Evolutionary conservation across 768 basidiomycete species (phyloP).

Genomic region (Pleurotus cornucopiae): DNA sequence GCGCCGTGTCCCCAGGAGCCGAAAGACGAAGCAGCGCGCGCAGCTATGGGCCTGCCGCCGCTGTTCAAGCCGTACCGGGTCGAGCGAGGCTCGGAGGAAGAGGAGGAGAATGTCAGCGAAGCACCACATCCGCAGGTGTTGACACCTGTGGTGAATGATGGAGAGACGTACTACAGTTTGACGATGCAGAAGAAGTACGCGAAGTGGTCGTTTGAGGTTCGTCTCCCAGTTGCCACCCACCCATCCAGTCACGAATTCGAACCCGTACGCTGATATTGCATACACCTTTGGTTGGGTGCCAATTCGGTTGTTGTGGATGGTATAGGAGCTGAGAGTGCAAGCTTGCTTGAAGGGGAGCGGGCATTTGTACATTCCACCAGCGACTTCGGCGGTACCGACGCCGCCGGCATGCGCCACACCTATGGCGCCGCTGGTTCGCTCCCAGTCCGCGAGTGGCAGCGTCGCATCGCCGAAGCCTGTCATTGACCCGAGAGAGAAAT

Average conservation of each 20-base stretch:
- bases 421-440: not conserved
- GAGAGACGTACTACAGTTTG: not conserved
- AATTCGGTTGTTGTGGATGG: not conserved
- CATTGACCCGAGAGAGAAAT: not conserved
- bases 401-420: not conserved
- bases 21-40: conserved; percentile 35
- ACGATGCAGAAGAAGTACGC: not conserved
- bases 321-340: conserved; percentile 3
- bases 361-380: not conserved
- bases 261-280: too few species aligned
- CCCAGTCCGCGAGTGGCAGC: not conserved
- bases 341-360: conserved; percentile 1
- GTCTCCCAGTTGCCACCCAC: not conserved
- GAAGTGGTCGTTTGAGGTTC: conserved; percentile 6
- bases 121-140: conserved; percentile 4
- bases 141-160: not conserved
- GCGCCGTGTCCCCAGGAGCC: conserved; percentile 45
- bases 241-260: too few species aligned
- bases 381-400: not conserved
- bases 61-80: conserved; percentile 41
- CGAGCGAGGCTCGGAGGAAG: not conserved
- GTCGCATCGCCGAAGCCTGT: not conserved
- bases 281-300: not conserved
- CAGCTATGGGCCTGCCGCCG: conserved; percentile 42
- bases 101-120: not conserved